A percentile compares a stretch with the other conserved stretches of the same genome.
Conservation (phyloP, 2,329 filamentous ascomycete species). For the Nemania sp. region DNA sequence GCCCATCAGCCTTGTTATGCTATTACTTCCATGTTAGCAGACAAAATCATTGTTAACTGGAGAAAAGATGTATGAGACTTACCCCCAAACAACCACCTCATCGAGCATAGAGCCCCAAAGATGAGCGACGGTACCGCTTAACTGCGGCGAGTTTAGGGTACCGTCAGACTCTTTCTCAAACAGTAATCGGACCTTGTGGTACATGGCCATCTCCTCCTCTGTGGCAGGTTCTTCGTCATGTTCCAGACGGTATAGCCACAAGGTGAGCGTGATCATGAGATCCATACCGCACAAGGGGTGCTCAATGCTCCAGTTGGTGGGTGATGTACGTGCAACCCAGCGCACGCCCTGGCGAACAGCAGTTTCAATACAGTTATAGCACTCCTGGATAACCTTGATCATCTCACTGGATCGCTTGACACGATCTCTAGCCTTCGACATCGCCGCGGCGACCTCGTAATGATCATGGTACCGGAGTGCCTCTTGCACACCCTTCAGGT, state of each 20-base stretch:
- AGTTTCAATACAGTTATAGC: conserved; percentile 97
- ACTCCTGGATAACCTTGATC: conserved; percentile 98
- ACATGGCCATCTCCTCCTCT: conserved; percentile 87
- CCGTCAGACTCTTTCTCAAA: conserved; percentile 93
- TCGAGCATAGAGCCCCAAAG: conserved; percentile 99
- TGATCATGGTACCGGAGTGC: conserved; percentile 96
- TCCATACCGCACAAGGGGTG: conserved; percentile 97
- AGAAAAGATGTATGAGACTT: conserved; percentile 62
- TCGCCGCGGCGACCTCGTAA: conserved; percentile 95
- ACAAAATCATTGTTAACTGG: conserved; percentile 61
- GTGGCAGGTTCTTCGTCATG: conserved; percentile 94
- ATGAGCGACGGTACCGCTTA: conserved; percentile 94
- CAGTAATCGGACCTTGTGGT: conserved; percentile 89
- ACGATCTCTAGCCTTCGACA: conserved; percentile 93
- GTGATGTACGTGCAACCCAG: conserved; percentile 97
- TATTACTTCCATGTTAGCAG: conserved; percentile 62
- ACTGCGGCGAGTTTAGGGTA: conserved; percentile 77
- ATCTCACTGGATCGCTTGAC: conserved; percentile 96
- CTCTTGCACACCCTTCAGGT: conserved; percentile 95
- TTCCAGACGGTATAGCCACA: conserved; percentile 99
- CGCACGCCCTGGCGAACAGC: conserved; percentile 93
- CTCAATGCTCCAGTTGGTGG: conserved; percentile 99
- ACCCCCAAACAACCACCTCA: conserved; percentile 99
- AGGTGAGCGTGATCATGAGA: conserved; percentile 95
- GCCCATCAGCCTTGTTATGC: conserved; percentile 94